phyloP scores from a whole-genome alignment of 805 yeast genomes.

The Saccharomycopsis selenospora region DNA sequence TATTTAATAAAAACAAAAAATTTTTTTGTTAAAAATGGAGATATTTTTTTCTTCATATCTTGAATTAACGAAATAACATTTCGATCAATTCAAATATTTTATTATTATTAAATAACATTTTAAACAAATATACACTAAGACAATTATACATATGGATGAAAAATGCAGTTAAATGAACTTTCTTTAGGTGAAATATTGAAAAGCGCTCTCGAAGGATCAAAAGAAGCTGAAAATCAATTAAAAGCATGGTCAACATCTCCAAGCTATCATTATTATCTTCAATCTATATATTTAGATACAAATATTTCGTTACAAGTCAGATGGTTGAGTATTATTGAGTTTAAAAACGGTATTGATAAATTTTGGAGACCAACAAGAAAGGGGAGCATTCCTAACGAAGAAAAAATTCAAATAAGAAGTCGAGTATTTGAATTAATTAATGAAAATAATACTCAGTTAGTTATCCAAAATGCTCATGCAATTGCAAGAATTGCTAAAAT shows the following conservation, averaged over 20 bases:
- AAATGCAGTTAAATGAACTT: neutral
- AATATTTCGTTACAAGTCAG: slow-evolving; percentile 57
- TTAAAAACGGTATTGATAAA: slow-evolving; percentile 81
- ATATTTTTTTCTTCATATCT: too few species aligned
- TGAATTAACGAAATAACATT: too few species aligned
- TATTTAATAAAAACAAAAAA: too few species aligned
- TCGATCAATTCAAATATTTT: too few species aligned
- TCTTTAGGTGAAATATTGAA: neutral
- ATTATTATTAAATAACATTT: too few species aligned
- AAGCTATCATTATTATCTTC: slow-evolving; percentile 49
- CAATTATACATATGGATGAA: too few species aligned
- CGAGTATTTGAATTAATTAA: slow-evolving; percentile 52
- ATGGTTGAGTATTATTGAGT: slow-evolving; percentile 81
- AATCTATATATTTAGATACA: slow-evolving; percentile 52
- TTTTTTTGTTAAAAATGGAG: too few species aligned
- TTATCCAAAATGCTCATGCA: slow-evolving; percentile 80
- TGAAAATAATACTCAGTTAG: slow-evolving; percentile 67
- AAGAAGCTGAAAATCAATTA: slow-evolving; percentile 61
- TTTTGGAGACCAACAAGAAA: slow-evolving; percentile 69
- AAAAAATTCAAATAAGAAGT: slow-evolving; percentile 55
- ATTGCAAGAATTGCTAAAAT: slow-evolving; percentile 68
- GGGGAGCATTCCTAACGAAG: slow-evolving; percentile 52
- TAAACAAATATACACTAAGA: too few species aligned
- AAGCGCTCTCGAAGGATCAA: slow-evolving; percentile 21
- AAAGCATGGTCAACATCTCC: slow-evolving; percentile 60